A percentile compares a stretch with the other conserved stretches of the same genome.
phyloP scores from a whole-genome alignment of 208 protist species.

The Wallacemonas rigidus region DNA sequence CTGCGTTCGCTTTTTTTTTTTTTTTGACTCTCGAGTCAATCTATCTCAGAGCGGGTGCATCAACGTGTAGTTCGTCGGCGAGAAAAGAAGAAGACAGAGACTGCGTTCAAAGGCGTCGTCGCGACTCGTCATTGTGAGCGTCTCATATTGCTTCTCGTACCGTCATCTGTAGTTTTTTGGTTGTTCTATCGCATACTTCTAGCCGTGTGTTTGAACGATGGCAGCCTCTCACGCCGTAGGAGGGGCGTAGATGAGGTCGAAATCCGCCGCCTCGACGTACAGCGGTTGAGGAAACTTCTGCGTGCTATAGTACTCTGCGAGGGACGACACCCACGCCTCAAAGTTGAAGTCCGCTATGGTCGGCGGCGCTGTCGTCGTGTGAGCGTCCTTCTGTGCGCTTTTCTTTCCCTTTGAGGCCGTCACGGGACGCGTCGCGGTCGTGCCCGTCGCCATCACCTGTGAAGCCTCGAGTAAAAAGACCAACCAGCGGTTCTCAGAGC shows the following conservation, averaged over 20 bases:
- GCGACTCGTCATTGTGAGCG: not conserved
- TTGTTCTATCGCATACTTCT: not conserved
- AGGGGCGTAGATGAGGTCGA: constrained; percentile 52
- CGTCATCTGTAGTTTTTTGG: not conserved
- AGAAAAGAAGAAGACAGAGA: constrained; percentile 12
- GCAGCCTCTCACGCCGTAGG: not conserved
- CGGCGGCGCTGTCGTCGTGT: not conserved
- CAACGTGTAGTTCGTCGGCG: not conserved
- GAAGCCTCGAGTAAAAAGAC: constrained; percentile 48
- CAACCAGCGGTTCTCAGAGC: constrained; percentile 51
- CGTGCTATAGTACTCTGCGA: constrained; percentile 36
- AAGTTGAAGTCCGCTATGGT: constrained; percentile 24
- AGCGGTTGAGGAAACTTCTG: constrained; percentile 42
- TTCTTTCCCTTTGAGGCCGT: not conserved
- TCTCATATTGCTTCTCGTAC: not conserved
- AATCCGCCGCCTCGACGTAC: constrained; percentile 46
- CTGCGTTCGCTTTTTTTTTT: too few relatives aligned
- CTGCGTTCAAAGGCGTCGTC: not conserved
- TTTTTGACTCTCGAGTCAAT: too few relatives aligned
- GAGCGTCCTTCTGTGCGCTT: not conserved
- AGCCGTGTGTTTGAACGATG: too few relatives aligned
- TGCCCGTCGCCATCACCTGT: not conserved
- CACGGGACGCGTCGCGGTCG: not conserved
- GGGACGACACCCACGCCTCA: constrained; percentile 33
- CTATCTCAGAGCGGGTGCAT: too few relatives aligned